Evolutionary conservation across 2,329 filamentous ascomycete genomes (phyloP), one percentile per base, ranked within the genome.

Genomic region (Xylaria sp.): DNA sequence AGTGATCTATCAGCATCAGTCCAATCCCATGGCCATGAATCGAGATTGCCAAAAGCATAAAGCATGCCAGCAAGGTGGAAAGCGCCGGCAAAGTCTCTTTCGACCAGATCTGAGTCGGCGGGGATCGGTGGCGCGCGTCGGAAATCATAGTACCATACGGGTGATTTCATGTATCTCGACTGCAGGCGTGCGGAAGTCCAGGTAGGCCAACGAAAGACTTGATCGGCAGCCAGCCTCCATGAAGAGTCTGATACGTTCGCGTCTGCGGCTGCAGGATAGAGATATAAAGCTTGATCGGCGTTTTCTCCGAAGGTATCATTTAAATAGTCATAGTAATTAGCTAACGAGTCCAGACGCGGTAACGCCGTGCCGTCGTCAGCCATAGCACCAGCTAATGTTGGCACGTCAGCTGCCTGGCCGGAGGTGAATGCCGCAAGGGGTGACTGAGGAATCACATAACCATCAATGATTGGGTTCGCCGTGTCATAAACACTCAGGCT

Each of bases 401-500:
- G 63, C 12, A 60, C 19, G 25, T 63, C 63, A 35, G 35, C 51
- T 19, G 53, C 56, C 7, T 25, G 46, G 1, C 63, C 53, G 0
- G 53, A 51, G 6, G 21, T 31, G 9, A 65, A 54, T 19, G 60
- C 60, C 12, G 43, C 21, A 23, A 57, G 9, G 12, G 47, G 63
- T 11, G 63, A 19, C 4, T 57, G 60, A 2, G 63, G 63, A 49
- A 65, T 46, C 9, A 65, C 46, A 7, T 40, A 46, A 15, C 60
- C 63, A 21, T 65, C 63, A 3, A 63, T 23, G 19, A 65, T 55
- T 2, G 63, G 60, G n/a, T 63, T 63, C 1, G 40, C 23, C 1
- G 63, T 60, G 15, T 65, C 63, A 25, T 57, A 63, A 19, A 63
- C 56, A n/a, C 63, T 65, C 7, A 65, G 38, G 40, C 63, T 65